These are phyloP conservation scores for Solanum boliviense DNA, from an alignment of 257 asterid genomes.

Conservation along the genomic window DNA sequence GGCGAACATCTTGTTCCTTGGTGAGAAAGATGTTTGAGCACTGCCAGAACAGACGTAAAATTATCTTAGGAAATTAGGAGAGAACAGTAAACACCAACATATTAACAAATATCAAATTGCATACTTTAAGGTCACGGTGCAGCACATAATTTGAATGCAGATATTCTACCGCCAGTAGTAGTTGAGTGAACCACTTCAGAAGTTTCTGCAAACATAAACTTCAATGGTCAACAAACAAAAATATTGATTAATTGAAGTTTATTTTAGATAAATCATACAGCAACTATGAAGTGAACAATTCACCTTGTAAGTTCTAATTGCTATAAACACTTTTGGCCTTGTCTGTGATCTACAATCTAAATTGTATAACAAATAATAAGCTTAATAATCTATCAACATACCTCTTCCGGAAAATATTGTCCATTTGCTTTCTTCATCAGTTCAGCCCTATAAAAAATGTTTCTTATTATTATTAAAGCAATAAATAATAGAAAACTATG, in stretches of 20 bases:
- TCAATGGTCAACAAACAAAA: slow-evolving; percentile 1
- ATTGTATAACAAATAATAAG: background rate
- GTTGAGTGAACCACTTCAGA: slow-evolving; percentile 92
- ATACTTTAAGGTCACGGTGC: slow-evolving; percentile 94
- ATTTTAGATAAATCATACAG: background rate
- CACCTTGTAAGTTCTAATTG: background rate
- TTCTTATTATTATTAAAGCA: background rate
- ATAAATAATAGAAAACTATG: background rate
- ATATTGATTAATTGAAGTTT: background rate
- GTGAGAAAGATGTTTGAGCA: slow-evolving; percentile 98
- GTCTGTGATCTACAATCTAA: background rate
- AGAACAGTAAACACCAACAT: slow-evolving; percentile 3
- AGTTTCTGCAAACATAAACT: slow-evolving; percentile 55
- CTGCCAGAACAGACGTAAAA: slow-evolving; percentile 31
- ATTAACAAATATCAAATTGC: background rate
- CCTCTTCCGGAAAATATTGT: slow-evolving; percentile 95
- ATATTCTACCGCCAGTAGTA: slow-evolving; percentile 87
- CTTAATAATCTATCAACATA: background rate
- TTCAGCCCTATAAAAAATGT: slow-evolving; percentile 62
- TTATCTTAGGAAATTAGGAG: slow-evolving; percentile 9
- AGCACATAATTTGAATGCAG: slow-evolving; percentile 89
- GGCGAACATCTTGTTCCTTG: slow-evolving; percentile 90
- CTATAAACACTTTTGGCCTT: background rate
- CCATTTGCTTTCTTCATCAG: slow-evolving; percentile 87
- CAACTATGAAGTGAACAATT: background rate